Percentiles rank a stretch among this genome's conserved stretches.
Conservation (phyloP, 768 basidiomycete species). For the Rossbeevera mucosa region DNA sequence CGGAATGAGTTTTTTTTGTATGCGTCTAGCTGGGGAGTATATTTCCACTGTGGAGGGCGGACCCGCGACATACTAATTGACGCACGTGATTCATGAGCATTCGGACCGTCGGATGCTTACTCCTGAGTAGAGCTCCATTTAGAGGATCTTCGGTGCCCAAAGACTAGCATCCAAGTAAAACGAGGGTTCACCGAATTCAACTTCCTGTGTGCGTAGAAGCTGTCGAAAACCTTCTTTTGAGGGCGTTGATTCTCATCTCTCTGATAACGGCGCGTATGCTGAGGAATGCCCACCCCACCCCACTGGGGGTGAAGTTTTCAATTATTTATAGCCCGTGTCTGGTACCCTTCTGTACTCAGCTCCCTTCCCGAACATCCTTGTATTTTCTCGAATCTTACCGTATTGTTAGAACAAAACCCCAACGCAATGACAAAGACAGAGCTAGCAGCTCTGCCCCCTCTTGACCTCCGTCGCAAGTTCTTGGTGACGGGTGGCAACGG, state of each 20-base stretch:
- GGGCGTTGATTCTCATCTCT: constrained; percentile 2
- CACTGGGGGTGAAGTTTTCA: neutral
- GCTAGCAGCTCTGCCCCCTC: too few species aligned
- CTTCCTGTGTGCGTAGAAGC: too few species aligned
- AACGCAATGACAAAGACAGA: constrained; percentile 2
- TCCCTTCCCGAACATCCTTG: neutral
- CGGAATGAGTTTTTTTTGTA: neutral
- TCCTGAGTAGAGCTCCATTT: neutral
- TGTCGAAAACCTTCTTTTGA: neutral
- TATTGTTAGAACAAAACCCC: neutral
- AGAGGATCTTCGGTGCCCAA: neutral
- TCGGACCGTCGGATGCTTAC: too few species aligned
- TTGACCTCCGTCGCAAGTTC: constrained; percentile 13
- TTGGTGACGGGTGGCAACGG: constrained; percentile 51
- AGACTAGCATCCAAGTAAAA: neutral
- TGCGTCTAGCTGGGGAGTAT: too few species aligned
- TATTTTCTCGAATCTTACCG: neutral
- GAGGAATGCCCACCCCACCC: neutral
- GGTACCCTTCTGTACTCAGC: neutral
- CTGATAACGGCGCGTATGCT: neutral
- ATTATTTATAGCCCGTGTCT: constrained; percentile 3
- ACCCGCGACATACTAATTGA: too few species aligned
- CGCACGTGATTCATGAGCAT: too few species aligned
- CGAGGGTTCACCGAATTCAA: neutral
- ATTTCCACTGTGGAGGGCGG: too few species aligned